Base-by-base conservation (phyloP, 139 green algal species). In the Chlamydomonas sp. region DNA sequence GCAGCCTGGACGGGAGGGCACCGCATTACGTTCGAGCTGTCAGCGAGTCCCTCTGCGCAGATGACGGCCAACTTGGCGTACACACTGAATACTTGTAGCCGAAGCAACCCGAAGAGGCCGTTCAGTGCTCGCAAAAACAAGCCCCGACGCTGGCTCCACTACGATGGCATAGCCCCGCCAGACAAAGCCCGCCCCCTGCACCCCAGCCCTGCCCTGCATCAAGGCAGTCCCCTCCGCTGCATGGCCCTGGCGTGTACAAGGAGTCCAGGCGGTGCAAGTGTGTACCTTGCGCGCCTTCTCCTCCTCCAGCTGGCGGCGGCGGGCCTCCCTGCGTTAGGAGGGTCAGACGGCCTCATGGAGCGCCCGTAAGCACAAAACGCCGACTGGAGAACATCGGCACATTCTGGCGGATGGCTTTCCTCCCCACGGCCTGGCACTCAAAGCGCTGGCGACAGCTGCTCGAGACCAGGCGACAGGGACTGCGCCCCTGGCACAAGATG, bases 251-350 rank as follows among this genome's bases (percentile, higher is more conserved):
- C 31, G 31, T 49, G 31, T 0, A 49, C 31, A 49, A 49, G 31
- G 31, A 49, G 31, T 49, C 31, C 31, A 49, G 31, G 31, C 31
- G 31, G 31, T 49, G 31, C 71, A 60, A 0, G 4, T 77, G 2
- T 63, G 4, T 61, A 86, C 83, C 83, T 81, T 87, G 63, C 72
- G 72, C 3, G 83, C 83, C 31, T 73, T 72, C 63, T 80, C 83
- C 83, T 87, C 83, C 83, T 87, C 83, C 83, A 81, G 83, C 83
- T 81, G 18, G 8, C 83, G 83, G 31, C 73, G 72, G 73, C 83
- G 83, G 31, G 59, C 59, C 73, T 87, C 83, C 20, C 83, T 87
- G 83, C 31, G 31, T 49, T 0, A 49, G 31, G 31, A 49, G 31
- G 31, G 31, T 0, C 31, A 49, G 31, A 49, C 31, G 31, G 31